These are phyloP conservation scores for Pelargonium nanum DNA, from an alignment of 345 rosid species.

Conservation along the genomic window DNA sequence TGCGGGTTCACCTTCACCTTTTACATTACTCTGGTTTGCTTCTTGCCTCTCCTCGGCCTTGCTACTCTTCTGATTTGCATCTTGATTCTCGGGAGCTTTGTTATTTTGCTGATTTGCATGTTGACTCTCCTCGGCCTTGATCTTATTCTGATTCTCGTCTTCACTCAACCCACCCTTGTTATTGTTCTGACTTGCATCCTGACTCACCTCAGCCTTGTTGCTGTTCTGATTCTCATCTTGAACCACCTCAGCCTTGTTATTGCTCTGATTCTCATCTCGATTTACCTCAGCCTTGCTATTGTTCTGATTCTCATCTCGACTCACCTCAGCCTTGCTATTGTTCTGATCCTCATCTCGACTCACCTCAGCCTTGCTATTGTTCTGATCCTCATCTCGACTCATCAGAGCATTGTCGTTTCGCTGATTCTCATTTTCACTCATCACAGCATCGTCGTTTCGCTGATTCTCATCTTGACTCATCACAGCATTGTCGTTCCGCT, in stretches of 20 bases:
- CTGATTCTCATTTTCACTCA: neutral
- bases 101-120: constrained; percentile 5
- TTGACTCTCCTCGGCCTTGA: too few relatives aligned
- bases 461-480: neutral
- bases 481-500: too few relatives aligned
- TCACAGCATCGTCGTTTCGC: neutral
- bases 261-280: too few relatives aligned
- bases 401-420: neutral
- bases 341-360: neutral
- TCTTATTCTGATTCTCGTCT: too few relatives aligned
- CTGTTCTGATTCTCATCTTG: neutral
- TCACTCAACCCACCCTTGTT: constrained; percentile 8
- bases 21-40: constrained; percentile 10
- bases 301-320: neutral
- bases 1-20: constrained; percentile 13
- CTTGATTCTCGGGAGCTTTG: constrained; percentile 6
- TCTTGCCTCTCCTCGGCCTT: too few relatives aligned
- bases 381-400: neutral
- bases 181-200: neutral
- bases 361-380: neutral
- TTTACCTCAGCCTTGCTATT: neutral
- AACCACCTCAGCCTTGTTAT: neutral
- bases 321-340: too few relatives aligned
- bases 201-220: neutral
- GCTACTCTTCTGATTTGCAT: too few relatives aligned